A percentile compares a stretch with the other conserved stretches of the same genome.
Evolutionary conservation across 2,329 filamentous ascomycete species (phyloP).

Genomic region (Talaromyces albobiverticillius): DNA sequence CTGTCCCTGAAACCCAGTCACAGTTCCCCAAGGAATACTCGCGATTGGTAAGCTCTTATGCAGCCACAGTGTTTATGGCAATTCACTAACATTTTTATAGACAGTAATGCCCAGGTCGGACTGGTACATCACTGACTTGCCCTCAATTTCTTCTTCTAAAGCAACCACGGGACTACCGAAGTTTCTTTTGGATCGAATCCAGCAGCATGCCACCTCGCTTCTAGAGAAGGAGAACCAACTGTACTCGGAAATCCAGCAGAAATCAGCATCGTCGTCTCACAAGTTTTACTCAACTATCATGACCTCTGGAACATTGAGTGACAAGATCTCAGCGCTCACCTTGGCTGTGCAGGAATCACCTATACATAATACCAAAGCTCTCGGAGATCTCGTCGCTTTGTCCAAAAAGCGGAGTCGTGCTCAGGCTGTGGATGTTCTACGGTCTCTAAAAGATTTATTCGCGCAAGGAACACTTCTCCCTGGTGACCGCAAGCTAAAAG

Average conservation of each 20-base stretch:
- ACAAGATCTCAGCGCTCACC: conserved; percentile 94
- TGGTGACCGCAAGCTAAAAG: conserved; percentile 72
- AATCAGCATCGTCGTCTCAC: conserved; percentile 79
- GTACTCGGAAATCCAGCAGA: conserved; percentile 69
- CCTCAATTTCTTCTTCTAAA: conserved; percentile 50
- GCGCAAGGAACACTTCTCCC: conserved; percentile 85
- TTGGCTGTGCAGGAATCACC: conserved; percentile 94
- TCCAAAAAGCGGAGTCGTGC: conserved; percentile 92
- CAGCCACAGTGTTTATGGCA: background rate
- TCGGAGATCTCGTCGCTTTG: conserved; percentile 77
- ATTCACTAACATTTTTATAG: conserved; percentile 39
- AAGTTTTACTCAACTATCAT: conserved; percentile 98
- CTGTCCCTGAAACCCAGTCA: conserved; percentile 17
- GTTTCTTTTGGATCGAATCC: conserved; percentile 55
- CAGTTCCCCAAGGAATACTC: conserved; percentile 35
- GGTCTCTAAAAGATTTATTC: conserved; percentile 89
- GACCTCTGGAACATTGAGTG: conserved; percentile 90
- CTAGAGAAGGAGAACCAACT: conserved; percentile 73
- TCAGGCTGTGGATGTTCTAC: conserved; percentile 87
- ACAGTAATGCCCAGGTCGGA: conserved; percentile 62
- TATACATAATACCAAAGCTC: conserved; percentile 83
- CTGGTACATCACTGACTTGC: conserved; percentile 62
- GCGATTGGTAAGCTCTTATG: conserved; percentile 28
- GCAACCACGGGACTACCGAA: conserved; percentile 48
- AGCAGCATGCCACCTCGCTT: conserved; percentile 67